Evolutionary conservation across 352 stramenopile genomes (phyloP).

Genomic region (Phytopythium oedochilum): DNA sequence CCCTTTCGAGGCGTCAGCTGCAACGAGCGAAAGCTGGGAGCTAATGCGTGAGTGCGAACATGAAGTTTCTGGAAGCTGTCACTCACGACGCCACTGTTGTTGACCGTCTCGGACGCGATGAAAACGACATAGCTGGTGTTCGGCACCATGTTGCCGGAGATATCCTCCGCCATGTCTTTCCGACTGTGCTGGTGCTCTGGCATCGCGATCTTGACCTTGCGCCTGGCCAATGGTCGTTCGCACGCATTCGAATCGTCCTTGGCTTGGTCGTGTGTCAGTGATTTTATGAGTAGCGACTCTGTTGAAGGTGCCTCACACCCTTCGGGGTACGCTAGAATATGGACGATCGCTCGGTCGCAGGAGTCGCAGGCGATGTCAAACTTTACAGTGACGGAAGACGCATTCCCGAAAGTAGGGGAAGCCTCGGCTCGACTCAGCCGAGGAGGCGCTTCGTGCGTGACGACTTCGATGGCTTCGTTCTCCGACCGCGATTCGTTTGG

Average conservation of each 20-base stretch:
- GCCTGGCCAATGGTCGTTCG: slow-evolving; percentile 19
- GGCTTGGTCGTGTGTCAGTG: not conserved
- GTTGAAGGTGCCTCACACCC: slow-evolving; percentile 19
- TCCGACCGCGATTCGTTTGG: slow-evolving; percentile 33
- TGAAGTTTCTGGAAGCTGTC: slow-evolving; percentile 22
- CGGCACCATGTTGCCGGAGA: slow-evolving; percentile 19
- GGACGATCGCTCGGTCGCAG: slow-evolving; percentile 40
- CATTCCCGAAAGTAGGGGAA: slow-evolving; percentile 48
- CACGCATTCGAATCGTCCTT: not conserved
- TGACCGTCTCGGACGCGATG: slow-evolving; percentile 46
- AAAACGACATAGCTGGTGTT: slow-evolving; percentile 53
- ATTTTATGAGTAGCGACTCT: slow-evolving; percentile 7
- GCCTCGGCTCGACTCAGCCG: slow-evolving; percentile 34
- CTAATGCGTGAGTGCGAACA: slow-evolving; percentile 38
- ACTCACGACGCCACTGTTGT: slow-evolving; percentile 58
- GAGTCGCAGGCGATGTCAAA: slow-evolving; percentile 52
- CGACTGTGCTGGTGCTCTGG: slow-evolving; percentile 27
- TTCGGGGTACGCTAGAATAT: slow-evolving; percentile 42
- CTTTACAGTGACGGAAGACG: slow-evolving; percentile 42
- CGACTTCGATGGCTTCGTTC: slow-evolving; percentile 44
- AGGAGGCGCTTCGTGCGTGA: slow-evolving; percentile 47
- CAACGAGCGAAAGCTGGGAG: slow-evolving; percentile 44
- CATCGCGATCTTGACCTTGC: slow-evolving; percentile 25
- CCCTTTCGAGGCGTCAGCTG: slow-evolving; percentile 45
- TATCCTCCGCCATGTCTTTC: slow-evolving; percentile 35